Percentiles rank a stretch among this genome's conserved stretches.
Conservation (phyloP, 495 filamentous ascomycete species). For the Penicillium antarcticum region DNA sequence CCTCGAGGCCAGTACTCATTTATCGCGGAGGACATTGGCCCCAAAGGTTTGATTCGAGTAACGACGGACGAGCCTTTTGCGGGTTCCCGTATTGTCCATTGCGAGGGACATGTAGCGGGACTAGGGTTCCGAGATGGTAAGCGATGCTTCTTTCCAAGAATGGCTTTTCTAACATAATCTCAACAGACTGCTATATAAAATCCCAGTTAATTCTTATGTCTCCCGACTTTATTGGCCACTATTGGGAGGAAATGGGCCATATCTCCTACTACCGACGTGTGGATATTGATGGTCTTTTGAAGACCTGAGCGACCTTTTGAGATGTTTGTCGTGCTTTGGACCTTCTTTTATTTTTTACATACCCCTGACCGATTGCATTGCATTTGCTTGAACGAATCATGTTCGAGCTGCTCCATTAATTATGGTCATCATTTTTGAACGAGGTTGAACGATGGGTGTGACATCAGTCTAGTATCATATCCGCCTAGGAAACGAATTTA, state of each 20-base stretch:
- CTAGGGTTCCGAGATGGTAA: slow-evolving; percentile 67
- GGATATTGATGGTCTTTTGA: slow-evolving; percentile 71
- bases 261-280: slow-evolving; percentile 80
- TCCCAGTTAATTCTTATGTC: slow-evolving; percentile 77
- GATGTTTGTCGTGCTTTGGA: neutral
- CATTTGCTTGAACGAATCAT: no score
- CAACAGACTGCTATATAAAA: slow-evolving; percentile 65
- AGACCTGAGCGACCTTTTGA: slow-evolving; percentile 40
- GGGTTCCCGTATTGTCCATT: slow-evolving; percentile 72
- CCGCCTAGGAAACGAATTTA: no score
- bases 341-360: slow-evolving; percentile 1
- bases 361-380: neutral
- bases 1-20: slow-evolving; percentile 83
- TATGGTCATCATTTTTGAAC: no score
- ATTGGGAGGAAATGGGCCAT: slow-evolving; percentile 76
- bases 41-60: slow-evolving; percentile 55
- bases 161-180: neutral
- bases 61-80: slow-evolving; percentile 65
- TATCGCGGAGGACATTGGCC: slow-evolving; percentile 70
- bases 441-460: no score
- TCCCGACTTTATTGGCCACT: slow-evolving; percentile 72
- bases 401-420: no score
- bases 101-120: slow-evolving; percentile 71
- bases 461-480: no score
- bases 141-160: slow-evolving; percentile 17